phyloP scores from a whole-genome alignment of 2,329 filamentous ascomycete genomes.

The Claviceps citrina region DNA sequence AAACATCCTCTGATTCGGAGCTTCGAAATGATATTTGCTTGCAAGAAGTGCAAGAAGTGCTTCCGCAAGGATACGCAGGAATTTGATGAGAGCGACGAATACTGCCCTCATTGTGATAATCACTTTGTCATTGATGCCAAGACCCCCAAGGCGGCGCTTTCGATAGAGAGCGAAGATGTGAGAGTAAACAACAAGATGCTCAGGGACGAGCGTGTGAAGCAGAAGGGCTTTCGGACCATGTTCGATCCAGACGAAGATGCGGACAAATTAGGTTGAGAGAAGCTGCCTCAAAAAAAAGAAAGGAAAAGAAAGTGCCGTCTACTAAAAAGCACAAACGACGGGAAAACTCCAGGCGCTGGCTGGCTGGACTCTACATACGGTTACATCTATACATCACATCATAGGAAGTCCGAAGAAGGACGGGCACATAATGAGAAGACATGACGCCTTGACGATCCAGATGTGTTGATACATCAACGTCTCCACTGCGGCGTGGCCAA shows the following conservation, averaged over 20 bases:
- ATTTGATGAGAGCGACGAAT: conserved; percentile 95
- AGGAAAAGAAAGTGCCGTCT: background rate
- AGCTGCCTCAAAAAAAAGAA: background rate
- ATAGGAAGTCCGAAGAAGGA: background rate
- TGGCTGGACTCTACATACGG: conserved; percentile 12
- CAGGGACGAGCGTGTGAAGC: conserved; percentile 67
- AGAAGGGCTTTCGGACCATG: conserved; percentile 43
- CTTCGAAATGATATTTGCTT: conserved; percentile 85
- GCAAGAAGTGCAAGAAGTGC: conserved; percentile 97
- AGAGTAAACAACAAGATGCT: conserved; percentile 80
- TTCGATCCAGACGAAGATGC: conserved; percentile 65
- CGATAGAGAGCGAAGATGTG: conserved; percentile 83
- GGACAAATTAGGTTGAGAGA: conserved; percentile 54
- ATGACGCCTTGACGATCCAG: background rate
- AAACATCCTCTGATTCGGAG: conserved; percentile 59
- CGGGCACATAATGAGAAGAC: conserved; percentile 2
- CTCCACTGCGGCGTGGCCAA: conserved; percentile 12
- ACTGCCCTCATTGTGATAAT: conserved; percentile 98
- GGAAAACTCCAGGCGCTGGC: conserved; percentile 17
- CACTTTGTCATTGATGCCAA: conserved; percentile 88
- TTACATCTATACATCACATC: conserved; percentile 10
- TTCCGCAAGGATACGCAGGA: conserved; percentile 88
- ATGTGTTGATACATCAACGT: conserved; percentile 24
- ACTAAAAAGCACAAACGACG: background rate
- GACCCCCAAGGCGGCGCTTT: conserved; percentile 65